Evolutionary conservation across 352 stramenopile species (phyloP).

Genomic region (Globisporangium takayamanum): DNA sequence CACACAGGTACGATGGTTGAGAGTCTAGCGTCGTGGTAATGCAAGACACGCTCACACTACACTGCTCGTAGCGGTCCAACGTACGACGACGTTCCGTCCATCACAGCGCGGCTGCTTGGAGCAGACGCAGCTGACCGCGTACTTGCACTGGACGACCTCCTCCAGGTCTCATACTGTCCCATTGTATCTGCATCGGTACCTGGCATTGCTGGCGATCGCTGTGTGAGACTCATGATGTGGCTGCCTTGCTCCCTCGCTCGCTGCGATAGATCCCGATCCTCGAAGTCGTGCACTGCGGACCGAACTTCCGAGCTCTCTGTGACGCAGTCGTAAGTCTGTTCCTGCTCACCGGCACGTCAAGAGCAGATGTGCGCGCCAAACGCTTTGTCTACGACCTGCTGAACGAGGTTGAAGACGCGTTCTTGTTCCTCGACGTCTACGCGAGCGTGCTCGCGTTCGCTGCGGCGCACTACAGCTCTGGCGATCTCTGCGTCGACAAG

Average conservation of each 20-base stretch:
- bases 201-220: neutral
- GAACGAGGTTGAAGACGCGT: slow-evolving; percentile 35
- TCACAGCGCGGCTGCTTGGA: slow-evolving; percentile 3
- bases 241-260: neutral
- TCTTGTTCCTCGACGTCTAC: slow-evolving; percentile 46
- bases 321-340: slow-evolving; percentile 27
- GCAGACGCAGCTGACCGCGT: neutral
- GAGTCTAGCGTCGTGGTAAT: too few relatives aligned
- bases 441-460: slow-evolving; percentile 41
- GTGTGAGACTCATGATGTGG: too few relatives aligned
- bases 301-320: slow-evolving; percentile 26
- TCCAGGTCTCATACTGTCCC: slow-evolving; percentile 2
- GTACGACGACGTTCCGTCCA: slow-evolving; percentile 12
- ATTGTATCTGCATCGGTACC: neutral
- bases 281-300: slow-evolving; percentile 45
- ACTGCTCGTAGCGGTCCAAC: slow-evolving; percentile 6
- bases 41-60: neutral
- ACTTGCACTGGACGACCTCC: slow-evolving; percentile 10
- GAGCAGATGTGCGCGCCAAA: slow-evolving; percentile 15
- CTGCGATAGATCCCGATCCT: slow-evolving; percentile 34
- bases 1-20: slow-evolving; percentile 22
- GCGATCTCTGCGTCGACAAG: slow-evolving; percentile 23
- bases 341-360: slow-evolving; percentile 17
- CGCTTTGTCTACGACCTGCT: slow-evolving; percentile 34
- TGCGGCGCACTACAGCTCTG: slow-evolving; percentile 16